These are phyloP conservation scores for Lathyrus tuberosus DNA, from an alignment of 306 rosid species.

Conservation along the genomic window DNA sequence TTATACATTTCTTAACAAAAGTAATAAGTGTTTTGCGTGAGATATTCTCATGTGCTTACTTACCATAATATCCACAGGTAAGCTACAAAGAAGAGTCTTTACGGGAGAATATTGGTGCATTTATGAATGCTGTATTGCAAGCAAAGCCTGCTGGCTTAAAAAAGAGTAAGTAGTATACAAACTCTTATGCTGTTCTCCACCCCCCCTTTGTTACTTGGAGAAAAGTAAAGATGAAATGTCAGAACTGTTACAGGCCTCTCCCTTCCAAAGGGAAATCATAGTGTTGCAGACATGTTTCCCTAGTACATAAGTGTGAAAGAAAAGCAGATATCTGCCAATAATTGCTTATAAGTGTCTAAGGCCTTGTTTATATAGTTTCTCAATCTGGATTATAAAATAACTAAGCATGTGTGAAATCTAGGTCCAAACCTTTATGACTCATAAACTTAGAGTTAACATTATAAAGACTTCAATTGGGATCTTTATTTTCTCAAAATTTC, in stretches of 20 bases:
- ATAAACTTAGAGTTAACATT: not conserved
- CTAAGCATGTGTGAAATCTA: constrained; percentile 17
- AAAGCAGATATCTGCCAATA: not conserved
- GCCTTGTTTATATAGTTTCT: constrained; percentile 14
- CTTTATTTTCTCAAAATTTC: no score
- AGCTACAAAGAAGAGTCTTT: constrained; percentile 74
- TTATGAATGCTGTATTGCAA: constrained; percentile 79
- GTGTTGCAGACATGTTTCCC: not conserved
- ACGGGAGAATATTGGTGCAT: constrained; percentile 93
- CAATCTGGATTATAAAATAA: constrained; percentile 6
- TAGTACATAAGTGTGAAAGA: not conserved
- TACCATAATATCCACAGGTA: constrained; percentile 56
- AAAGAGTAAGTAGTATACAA: constrained; percentile 69
- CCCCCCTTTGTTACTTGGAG: not conserved
- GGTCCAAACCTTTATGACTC: not conserved
- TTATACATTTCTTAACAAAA: constrained; percentile 28
- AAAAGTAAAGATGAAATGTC: constrained; percentile 26
- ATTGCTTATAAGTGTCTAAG: constrained; percentile 17
- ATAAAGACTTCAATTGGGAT: not conserved
- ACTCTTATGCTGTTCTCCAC: constrained; percentile 5
- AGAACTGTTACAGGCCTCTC: not conserved
- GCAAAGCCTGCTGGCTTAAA: constrained; percentile 92
- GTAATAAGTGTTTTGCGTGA: constrained; percentile 5
- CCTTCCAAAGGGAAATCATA: not conserved
- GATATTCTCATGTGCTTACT: constrained; percentile 17